These are phyloP conservation scores for Pseudogymnoascus sp. DNA, from an alignment of 2,329 filamentous ascomycete genomes.

Conservation along the genomic window DNA sequence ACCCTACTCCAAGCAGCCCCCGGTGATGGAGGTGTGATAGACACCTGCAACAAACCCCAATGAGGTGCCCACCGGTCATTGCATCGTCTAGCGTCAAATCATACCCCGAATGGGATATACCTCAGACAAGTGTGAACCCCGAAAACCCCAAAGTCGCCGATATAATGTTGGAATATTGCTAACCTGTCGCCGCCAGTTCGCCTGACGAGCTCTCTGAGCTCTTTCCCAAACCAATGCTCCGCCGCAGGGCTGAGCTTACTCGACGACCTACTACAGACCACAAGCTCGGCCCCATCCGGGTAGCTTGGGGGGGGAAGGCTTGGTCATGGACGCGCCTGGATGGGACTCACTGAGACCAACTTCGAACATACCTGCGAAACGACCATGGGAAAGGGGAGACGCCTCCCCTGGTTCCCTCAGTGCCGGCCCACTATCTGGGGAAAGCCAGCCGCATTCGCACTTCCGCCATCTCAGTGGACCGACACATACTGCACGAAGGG, in stretches of 20 bases:
- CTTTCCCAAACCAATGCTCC: slow-evolving; percentile 2
- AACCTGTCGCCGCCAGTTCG: background rate
- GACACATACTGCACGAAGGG: background rate
- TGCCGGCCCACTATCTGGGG: background rate
- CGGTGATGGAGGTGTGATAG: slow-evolving; percentile 8
- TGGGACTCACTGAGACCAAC: slow-evolving; percentile 6
- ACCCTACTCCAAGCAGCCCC: background rate
- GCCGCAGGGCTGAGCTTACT: slow-evolving; percentile 4
- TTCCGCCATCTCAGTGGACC: background rate
- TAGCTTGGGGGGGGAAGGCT: background rate
- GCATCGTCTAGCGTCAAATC: background rate
- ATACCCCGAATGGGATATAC: slow-evolving; percentile 7
- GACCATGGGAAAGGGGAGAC: background rate
- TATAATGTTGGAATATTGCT: background rate
- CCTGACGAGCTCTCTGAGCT: background rate
- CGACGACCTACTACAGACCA: slow-evolving; percentile 4
- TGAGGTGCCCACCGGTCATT: background rate
- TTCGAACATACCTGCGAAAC: slow-evolving; percentile 5
- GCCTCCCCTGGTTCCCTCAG: background rate
- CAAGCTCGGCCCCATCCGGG: background rate
- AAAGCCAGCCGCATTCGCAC: background rate
- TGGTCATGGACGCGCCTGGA: slow-evolving; percentile 6
- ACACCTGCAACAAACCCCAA: background rate
- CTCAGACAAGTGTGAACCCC: background rate
- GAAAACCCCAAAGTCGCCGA: slow-evolving; percentile 1